Conservation (phyloP, 2,329 filamentous ascomycete genomes). For the Claviceps maximensis region DNA sequence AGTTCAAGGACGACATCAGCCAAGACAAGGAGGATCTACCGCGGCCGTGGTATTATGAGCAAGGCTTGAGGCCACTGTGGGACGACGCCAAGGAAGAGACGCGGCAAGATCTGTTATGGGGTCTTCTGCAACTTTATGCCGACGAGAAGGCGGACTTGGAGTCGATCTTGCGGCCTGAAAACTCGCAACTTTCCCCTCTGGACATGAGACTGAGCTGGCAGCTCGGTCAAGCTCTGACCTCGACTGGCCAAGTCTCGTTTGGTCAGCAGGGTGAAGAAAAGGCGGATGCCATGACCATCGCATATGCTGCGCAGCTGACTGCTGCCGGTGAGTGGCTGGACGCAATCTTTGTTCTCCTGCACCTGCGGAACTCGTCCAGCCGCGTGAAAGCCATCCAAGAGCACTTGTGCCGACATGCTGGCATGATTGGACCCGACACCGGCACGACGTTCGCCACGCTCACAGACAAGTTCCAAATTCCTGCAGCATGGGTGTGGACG, state of each 20-base stretch:
- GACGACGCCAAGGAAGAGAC: slow-evolving; percentile 42
- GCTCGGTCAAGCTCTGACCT: slow-evolving; percentile 54
- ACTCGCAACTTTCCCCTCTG: slow-evolving; percentile 60
- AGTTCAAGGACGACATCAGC: slow-evolving; percentile 60
- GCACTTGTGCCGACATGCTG: slow-evolving; percentile 60
- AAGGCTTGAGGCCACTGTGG: slow-evolving; percentile 45
- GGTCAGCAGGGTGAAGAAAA: slow-evolving; percentile 42
- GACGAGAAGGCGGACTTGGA: slow-evolving; percentile 46
- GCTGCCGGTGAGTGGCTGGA: slow-evolving; percentile 53
- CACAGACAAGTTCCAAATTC: slow-evolving; percentile 54
- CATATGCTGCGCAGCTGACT: slow-evolving; percentile 52
- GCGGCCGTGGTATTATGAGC: slow-evolving; percentile 55
- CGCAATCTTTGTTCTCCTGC: slow-evolving; percentile 64
- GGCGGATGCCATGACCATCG: slow-evolving; percentile 51
- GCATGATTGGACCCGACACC: slow-evolving; percentile 46
- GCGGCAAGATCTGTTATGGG: slow-evolving; percentile 73
- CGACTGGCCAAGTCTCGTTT: slow-evolving; percentile 37
- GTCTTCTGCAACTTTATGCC: slow-evolving; percentile 70
- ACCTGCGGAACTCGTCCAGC: slow-evolving; percentile 50
- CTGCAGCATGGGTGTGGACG: slow-evolving; percentile 69
- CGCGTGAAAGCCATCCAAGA: slow-evolving; percentile 58
- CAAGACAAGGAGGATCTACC: slow-evolving; percentile 61
- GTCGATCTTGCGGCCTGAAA: slow-evolving; percentile 61
- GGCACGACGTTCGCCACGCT: slow-evolving; percentile 45
- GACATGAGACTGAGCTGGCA: slow-evolving; percentile 76